phyloP scores from a whole-genome alignment of 2,329 filamentous ascomycete genomes.

The Phialophora chinensis region DNA sequence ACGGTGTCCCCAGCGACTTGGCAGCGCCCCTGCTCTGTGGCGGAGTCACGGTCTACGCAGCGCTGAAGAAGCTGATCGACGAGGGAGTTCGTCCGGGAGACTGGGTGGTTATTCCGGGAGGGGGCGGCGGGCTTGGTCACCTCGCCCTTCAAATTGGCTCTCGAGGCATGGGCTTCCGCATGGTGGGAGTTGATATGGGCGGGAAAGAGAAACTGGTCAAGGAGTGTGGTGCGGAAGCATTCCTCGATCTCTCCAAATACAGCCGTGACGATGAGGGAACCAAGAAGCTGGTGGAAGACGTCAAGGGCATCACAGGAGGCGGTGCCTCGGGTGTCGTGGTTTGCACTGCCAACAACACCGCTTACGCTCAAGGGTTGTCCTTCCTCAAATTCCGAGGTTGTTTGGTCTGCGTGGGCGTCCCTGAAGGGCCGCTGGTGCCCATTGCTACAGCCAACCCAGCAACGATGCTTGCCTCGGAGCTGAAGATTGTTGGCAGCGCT shows the following conservation, averaged over 20 bases:
- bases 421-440: constrained; percentile 53
- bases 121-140: constrained; percentile 70
- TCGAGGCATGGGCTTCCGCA: constrained; percentile 66
- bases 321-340: constrained; percentile 68
- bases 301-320: constrained; percentile 63
- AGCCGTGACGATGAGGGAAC: constrained; percentile 54
- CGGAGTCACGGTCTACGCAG: constrained; percentile 59
- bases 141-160: constrained; percentile 66
- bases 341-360: constrained; percentile 57
- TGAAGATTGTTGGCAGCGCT: constrained; percentile 57
- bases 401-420: constrained; percentile 60
- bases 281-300: constrained; percentile 57
- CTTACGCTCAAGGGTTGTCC: constrained; percentile 56
- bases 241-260: constrained; percentile 66
- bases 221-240: constrained; percentile 68
- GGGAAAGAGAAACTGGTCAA: constrained; percentile 65
- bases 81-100: constrained; percentile 58
- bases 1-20: constrained; percentile 62
- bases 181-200: constrained; percentile 69
- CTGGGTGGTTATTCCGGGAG: constrained; percentile 65
- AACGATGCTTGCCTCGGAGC: constrained; percentile 50
- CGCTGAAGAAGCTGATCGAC: constrained; percentile 66
- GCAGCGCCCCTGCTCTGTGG: constrained; percentile 73
- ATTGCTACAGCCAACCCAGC: constrained; percentile 55
- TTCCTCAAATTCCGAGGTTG: constrained; percentile 59